Conservation (phyloP, 805 yeast species). For the Candida xyloterini region DNA sequence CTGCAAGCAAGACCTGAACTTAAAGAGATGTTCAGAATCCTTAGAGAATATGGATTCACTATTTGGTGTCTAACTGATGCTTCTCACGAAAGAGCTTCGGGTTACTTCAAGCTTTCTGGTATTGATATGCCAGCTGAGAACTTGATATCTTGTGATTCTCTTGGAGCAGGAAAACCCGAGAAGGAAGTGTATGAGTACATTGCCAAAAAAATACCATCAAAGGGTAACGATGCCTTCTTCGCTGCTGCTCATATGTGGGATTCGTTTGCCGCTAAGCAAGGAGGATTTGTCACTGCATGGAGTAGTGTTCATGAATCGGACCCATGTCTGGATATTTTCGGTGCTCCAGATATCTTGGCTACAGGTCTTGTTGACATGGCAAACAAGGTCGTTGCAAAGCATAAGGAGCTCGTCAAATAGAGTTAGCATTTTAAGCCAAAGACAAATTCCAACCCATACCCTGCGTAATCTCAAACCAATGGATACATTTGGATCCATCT, state of each 20-base stretch:
- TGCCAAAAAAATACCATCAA: conserved; percentile 18
- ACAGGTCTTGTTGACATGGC: conserved; percentile 24
- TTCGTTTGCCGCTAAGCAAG: conserved; percentile 25
- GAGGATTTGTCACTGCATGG: conserved; percentile 28
- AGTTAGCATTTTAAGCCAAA: conserved; percentile 14
- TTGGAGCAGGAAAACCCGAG: conserved; percentile 28
- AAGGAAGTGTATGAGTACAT: conserved; percentile 24
- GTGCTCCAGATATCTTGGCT: conserved; percentile 24
- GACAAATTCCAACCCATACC: conserved; percentile 34
- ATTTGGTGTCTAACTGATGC: conserved; percentile 27
- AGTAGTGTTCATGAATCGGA: conserved; percentile 24
- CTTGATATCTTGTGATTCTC: conserved; percentile 25
- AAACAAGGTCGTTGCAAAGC: conserved; percentile 19
- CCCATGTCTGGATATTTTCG: conserved; percentile 26
- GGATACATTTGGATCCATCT: conserved; percentile 32
- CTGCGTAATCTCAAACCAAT: conserved; percentile 36
- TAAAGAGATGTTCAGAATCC: conserved; percentile 17
- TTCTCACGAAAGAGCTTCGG: conserved; percentile 20
- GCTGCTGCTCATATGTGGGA: conserved; percentile 32
- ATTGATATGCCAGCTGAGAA: conserved; percentile 24
- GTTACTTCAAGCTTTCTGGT: conserved; percentile 21
- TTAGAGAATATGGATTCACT: conserved; percentile 24
- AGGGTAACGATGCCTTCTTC: conserved; percentile 24
- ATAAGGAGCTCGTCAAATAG: conserved; percentile 6
- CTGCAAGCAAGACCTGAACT: conserved; percentile 24